A percentile compares a stretch with the other conserved stretches of the same genome.
These are phyloP conservation scores for Ophiocordyceps robertsii DNA, from an alignment of 2,329 filamentous ascomycete species.

Conservation along the genomic window DNA sequence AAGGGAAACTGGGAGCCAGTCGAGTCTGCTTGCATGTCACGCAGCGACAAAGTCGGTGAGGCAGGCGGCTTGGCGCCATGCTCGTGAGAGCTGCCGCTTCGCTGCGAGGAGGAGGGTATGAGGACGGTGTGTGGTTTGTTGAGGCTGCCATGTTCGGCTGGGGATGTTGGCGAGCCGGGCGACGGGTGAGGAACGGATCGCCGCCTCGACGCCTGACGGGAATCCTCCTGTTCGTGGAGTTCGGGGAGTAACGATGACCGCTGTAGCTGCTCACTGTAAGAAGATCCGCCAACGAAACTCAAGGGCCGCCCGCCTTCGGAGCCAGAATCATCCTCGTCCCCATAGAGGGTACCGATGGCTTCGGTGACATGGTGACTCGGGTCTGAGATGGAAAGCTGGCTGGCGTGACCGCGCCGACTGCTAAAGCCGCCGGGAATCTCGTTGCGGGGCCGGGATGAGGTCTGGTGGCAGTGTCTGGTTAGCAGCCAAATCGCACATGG, in stretches of 20 bases:
- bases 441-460: slow-evolving; percentile 42
- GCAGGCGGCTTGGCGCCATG: slow-evolving; percentile 20
- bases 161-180: slow-evolving; percentile 12
- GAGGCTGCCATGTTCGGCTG: slow-evolving; percentile 19
- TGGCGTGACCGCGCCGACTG: slow-evolving; percentile 43
- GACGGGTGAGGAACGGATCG: slow-evolving; percentile 33
- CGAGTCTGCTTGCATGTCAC: slow-evolving; percentile 45
- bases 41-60: slow-evolving; percentile 40
- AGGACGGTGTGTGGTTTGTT: slow-evolving; percentile 31
- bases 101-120: slow-evolving; percentile 23
- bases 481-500: background rate
- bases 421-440: slow-evolving; percentile 44
- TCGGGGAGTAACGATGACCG: slow-evolving; percentile 12
- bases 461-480: slow-evolving; percentile 20
- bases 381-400: slow-evolving; percentile 61
- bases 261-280: slow-evolving; percentile 37
- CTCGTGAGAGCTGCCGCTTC: slow-evolving; percentile 25
- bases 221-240: slow-evolving; percentile 5
- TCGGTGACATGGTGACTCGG: slow-evolving; percentile 90
- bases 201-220: slow-evolving; percentile 23
- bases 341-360: slow-evolving; percentile 83
- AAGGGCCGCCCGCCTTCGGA: slow-evolving; percentile 47
- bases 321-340: slow-evolving; percentile 55
- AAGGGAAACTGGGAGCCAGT: slow-evolving; percentile 59
- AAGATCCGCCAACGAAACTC: slow-evolving; percentile 53